Conservation (phyloP, 2,329 filamentous ascomycete species). For the Eutypella sp. region DNA sequence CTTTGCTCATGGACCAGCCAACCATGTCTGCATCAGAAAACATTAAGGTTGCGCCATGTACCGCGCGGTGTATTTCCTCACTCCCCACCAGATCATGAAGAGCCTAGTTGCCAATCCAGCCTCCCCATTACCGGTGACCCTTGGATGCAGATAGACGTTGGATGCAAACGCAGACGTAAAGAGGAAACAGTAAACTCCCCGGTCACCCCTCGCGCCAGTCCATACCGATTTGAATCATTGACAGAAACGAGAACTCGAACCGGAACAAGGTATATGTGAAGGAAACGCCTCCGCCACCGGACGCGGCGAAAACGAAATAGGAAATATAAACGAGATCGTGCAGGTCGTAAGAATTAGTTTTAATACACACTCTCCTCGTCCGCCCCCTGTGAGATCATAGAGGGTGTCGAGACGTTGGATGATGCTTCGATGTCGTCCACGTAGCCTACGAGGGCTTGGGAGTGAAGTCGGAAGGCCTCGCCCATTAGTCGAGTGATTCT, state of each 20-base stretch:
- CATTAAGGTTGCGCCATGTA: constrained; percentile 29
- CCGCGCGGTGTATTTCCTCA: constrained; percentile 21
- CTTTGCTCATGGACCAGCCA: constrained; percentile 33
- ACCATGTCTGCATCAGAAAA: constrained; percentile 31
- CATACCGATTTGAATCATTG: constrained; percentile 22
- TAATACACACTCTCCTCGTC: constrained; percentile 71
- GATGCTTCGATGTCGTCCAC: constrained; percentile 75
- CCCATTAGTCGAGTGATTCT: constrained; percentile 95
- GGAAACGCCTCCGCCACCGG: constrained; percentile 29
- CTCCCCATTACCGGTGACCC: constrained; percentile 28
- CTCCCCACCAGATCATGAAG: constrained; percentile 24
- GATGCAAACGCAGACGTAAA: constrained; percentile 26
- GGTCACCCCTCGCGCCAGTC: constrained; percentile 25
- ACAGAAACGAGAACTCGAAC: constrained; percentile 23
- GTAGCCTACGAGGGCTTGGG: constrained; percentile 89
- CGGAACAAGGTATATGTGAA: constrained; percentile 44
- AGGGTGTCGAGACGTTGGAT: constrained; percentile 64
- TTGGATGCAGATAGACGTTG: constrained; percentile 27
- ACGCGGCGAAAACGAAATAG: constrained; percentile 21
- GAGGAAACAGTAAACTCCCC: constrained; percentile 24
- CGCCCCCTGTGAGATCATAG: constrained; percentile 66
- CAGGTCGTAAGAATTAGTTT: constrained; percentile 44
- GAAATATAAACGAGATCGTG: constrained; percentile 43
- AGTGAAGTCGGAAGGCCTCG: constrained; percentile 94
- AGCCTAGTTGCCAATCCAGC: constrained; percentile 26